These are phyloP conservation scores for Microascus cirrosus DNA, from an alignment of 2,329 filamentous ascomycete genomes.

Conservation along the genomic window DNA sequence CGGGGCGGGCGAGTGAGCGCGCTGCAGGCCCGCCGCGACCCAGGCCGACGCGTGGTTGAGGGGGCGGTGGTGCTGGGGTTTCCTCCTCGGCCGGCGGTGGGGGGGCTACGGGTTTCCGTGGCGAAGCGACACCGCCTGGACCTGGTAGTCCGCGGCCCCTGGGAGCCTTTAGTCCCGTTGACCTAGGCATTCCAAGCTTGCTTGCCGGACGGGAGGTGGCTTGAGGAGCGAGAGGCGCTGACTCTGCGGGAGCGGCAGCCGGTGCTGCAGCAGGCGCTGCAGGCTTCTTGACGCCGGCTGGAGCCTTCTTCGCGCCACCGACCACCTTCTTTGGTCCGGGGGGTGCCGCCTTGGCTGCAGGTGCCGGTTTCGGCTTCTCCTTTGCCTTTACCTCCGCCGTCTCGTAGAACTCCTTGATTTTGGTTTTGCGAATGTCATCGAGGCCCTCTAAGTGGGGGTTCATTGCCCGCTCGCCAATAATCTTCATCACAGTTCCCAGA, in stretches of 20 bases:
- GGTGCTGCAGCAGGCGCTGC: constrained; percentile 22
- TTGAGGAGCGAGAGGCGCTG: constrained; percentile 45
- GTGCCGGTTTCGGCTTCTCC: constrained; percentile 69
- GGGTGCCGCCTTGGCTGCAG: constrained; percentile 40
- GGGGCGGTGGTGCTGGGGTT: constrained; percentile 33
- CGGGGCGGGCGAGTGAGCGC: constrained; percentile 71
- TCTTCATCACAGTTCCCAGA: constrained; percentile 94
- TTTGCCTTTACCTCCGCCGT: constrained; percentile 37
- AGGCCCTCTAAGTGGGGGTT: constrained; percentile 81
- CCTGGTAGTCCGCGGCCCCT: constrained; percentile 39
- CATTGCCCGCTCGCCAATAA: constrained; percentile 94
- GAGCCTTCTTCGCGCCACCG: constrained; percentile 17
- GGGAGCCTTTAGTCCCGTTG: constrained; percentile 47
- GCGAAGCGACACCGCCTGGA: constrained; percentile 38
- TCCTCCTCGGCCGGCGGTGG: constrained; percentile 47
- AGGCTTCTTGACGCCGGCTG: constrained; percentile 29
- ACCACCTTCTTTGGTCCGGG: constrained; percentile 31
- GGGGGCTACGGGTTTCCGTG: constrained; percentile 28
- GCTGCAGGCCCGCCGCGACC: constrained; percentile 77
- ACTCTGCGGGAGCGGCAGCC: constrained; percentile 28
- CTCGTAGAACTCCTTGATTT: constrained; percentile 88
- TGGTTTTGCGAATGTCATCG: constrained; percentile 90
- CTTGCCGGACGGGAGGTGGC: constrained; percentile 41
- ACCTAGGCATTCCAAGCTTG: constrained; percentile 43
- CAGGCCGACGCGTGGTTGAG: constrained; percentile 52